Base-by-base conservation (phyloP, 306 rosid species). In the Gastrolobium villosum region DNA sequence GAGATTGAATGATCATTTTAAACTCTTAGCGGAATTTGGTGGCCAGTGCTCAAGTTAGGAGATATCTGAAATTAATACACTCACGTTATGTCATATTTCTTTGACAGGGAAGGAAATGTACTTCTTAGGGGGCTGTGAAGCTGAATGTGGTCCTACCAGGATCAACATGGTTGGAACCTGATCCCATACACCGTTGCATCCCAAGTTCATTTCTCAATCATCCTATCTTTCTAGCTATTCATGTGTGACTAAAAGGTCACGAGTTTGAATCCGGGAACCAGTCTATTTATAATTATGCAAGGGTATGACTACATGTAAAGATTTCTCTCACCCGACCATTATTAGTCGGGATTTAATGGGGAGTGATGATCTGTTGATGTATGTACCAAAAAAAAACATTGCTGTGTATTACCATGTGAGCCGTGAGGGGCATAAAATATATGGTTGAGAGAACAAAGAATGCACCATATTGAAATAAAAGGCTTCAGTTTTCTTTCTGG, bases 111-210 rank as follows among this genome's bases (percentile, higher is more conserved):
- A 91, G 75, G 84, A 91, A 85, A 77, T 89, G 93, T 35, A 88
- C 93, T 10, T 90, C 91, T 0, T 85, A 88, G 77, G 91, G 89
- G 20, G 90, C 91, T 0, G 88, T 90, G 75, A 85, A 84, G 82
- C 88, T 90, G 55, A 79, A 90, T 31, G 87, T 88, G 49, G 84
- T 84, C 7, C 60, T 88, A 15, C 2, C 86, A 6, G 91, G 91
- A 11, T 92, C 88, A 30, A 81, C 83, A 39, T 90, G 92, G 95
- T 15, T 84, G 82, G 92, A 90, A 62, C 92, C 91, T 2, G 80
- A 86, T 49, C 92, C 87, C 5, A 90, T 90, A 40, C 46, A 81
- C 34, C 85, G 88, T 10, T 88, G 89, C 79, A 90, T 70, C 93
- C 91, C 1, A 83, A 88, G 82, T 90, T 90, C 83, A 69, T 90